Base-by-base conservation (phyloP, 331 rosid genomes). In the Malus hybrid region DNA sequence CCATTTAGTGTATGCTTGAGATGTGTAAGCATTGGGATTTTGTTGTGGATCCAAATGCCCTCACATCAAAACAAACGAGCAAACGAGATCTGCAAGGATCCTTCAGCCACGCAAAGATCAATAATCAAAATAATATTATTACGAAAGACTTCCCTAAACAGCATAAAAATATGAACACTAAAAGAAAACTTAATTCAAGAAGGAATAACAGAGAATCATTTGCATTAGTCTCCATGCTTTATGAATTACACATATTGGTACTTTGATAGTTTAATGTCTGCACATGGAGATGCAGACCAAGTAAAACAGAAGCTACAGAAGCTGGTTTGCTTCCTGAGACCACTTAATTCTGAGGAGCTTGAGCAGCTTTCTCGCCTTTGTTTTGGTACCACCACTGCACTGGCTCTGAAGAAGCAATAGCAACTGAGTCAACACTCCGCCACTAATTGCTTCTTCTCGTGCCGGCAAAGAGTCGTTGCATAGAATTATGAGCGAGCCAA, bases 361-460 rank as follows among this genome's bases (percentile, higher is more conserved):
- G 66, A 95, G 97, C 75, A 95, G 73, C 89, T 79, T 79, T 83
- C 97, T 95, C 10, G 93, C 99, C 86, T 88, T 95, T 5, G 93
- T 79, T 83, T 95, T 95, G 46, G 92, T 92, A 53, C 82, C 79
- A 30, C 58, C 75, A 66, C 83, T 80, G 75, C 97, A 86, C 78
- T 95, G 99, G 68, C 99, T 90, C 81, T 95, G 99, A 68, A 95
- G 82, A 74, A 95, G 99, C 80, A 92, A 80, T 57, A 95, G 80
- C 71, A 95, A 79, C 81, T 95, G 97, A 63, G 91, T 90, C 87
- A 92, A 79, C 60, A 89, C 83, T 33, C 99, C 99, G 1, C 74
- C 89, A 9, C 71, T 84, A 73, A 95, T 84, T 42, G 97, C 99
- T 78, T 86, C 96, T 55, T 92, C 97, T 73, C 90, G 85, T 63